Evolutionary conservation across 129 eudicot genomes (phyloP), one percentile per base, ranked within the genome.

Genomic region (Helianthus tuberosus): DNA sequence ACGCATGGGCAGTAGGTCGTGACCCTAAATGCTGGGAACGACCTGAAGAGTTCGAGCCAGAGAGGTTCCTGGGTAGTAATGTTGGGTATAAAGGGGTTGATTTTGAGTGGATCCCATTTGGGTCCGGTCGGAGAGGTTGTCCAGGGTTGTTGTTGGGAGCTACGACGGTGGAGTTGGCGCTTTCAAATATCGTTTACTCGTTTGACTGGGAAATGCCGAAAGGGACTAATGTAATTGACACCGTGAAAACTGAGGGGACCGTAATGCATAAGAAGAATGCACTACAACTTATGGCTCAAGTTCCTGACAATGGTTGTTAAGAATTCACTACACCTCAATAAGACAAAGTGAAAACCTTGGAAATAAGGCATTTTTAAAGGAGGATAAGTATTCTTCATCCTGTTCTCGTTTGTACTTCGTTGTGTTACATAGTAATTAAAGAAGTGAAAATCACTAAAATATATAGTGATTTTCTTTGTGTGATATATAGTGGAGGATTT

Each of bases 121-220:
- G 85, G 46, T 74, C 78, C 1, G 81, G 85, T 7, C 69, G 85
- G 1, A 75, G 81, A 55, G 73, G 74, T 15, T 81, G 85, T 17
- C 85, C 85, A 0, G 82, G 81, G 43, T 65, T 72, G 51, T 1
- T n/a, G 15, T 23, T 81, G 74, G 85, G 82, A 48, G 66, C 54
- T 27, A 50, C 43, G 5, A 76, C 79, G 8, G 58, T 81, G 35
- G 85, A 81, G 66, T 20, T 81, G 15, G 60, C 68, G 0, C 75
- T 82, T 1, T 51, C 82, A 11, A 82, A 82, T n/a, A 75, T 82
- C 41, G 36, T 82, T 9, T 77, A 82, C 39, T 60, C 66, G 51
- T 47, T 47, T 32, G 76, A 82, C 3, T 82, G 86, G 86, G 76
- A 27, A 35, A 6, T 82, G 23, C 79, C 76, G 0, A 59, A 41